Evolutionary conservation across 2,329 filamentous ascomycete genomes (phyloP), one percentile per base, ranked within the genome.

Genomic region (Fusarium stilboides): DNA sequence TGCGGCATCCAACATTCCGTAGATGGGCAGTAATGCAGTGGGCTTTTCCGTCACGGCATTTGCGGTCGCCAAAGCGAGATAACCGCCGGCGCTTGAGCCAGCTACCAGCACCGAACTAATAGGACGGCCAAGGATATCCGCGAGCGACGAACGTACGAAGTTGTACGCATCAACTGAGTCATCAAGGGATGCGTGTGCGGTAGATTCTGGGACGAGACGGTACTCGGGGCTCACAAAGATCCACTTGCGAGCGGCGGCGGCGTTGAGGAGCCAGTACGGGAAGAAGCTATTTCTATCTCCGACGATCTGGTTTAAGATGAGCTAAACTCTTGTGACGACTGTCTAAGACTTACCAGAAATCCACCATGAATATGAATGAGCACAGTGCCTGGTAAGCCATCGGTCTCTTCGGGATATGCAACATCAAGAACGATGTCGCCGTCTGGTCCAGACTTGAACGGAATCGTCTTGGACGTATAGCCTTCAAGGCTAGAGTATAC

Each of bases 171-270:
- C 71, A 3, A 51, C 31, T 1, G 61, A 63, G 8, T 74, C 71
- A 1, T 72, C 64, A 0, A 74, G 34, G 0, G 71, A 49, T 37
- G 42, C 45, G 7, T 73, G 71, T 5, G 71, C 71, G 0, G 67
- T 71, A 3, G 67, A 63, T 5, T 74, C 71, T 3, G 71, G 71
- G 3, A 74, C 33, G 20, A 74, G 52, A 1, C 71, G 71, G 19
- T 74, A 74, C 28, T 74, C 71, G 3, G 71, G 71, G 2, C 61
- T 71, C 1, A 74, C 67, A 5, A 74, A 74, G 24, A 72, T 62
- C 71, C 71, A 74, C 55, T 62, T 74, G 9, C 71, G 64, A 33
- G 67, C 55, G 9, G 46, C 54, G 4, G 47, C 61, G 2, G 61
- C 64, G 15, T 74, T 62, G 24, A 74, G 19, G 4, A 71, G 64